A percentile compares a stretch with the other conserved stretches of the same genome.
Evolutionary conservation across 2,329 filamentous ascomycete species (phyloP).

Genomic region (Elsinoe necatrix): DNA sequence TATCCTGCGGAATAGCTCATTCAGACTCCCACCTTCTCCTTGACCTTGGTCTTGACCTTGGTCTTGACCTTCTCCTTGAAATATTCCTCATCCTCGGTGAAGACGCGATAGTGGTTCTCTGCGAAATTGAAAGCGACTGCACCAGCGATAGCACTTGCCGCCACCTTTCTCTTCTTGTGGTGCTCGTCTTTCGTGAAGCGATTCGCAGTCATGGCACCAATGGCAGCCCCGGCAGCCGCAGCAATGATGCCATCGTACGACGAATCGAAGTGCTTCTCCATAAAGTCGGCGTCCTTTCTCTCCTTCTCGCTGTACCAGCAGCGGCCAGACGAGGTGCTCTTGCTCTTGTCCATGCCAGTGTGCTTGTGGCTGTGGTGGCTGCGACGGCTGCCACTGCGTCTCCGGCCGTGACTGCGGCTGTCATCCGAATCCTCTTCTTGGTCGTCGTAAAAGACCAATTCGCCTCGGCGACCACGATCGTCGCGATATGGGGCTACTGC

Average conservation of each 20-base stretch:
- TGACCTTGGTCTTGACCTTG: constrained; percentile 17
- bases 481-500: constrained; percentile 5
- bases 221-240: constrained; percentile 21
- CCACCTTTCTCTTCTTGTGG: constrained; percentile 16
- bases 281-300: constrained; percentile 21
- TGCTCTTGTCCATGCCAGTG: constrained; percentile 11
- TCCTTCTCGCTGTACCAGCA: constrained; percentile 20
- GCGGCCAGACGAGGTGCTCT: constrained; percentile 10
- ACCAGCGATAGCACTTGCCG: constrained; percentile 19
- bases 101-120: constrained; percentile 21
- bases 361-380: neutral
- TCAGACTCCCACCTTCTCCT: constrained; percentile 9
- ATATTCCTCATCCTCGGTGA: constrained; percentile 19
- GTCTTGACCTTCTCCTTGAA: constrained; percentile 18
- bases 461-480: neutral
- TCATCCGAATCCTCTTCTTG: neutral
- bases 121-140: constrained; percentile 20
- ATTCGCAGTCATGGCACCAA: constrained; percentile 21
- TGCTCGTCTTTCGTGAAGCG: constrained; percentile 16
- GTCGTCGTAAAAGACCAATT: constrained; percentile 10
- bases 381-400: neutral
- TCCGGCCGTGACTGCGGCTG: neutral
- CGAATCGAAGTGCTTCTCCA: constrained; percentile 22
- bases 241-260: constrained; percentile 23
- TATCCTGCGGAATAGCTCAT: neutral